Evolutionary conservation across 805 yeast species (phyloP).

Genomic region (Priceomyces castillae): DNA sequence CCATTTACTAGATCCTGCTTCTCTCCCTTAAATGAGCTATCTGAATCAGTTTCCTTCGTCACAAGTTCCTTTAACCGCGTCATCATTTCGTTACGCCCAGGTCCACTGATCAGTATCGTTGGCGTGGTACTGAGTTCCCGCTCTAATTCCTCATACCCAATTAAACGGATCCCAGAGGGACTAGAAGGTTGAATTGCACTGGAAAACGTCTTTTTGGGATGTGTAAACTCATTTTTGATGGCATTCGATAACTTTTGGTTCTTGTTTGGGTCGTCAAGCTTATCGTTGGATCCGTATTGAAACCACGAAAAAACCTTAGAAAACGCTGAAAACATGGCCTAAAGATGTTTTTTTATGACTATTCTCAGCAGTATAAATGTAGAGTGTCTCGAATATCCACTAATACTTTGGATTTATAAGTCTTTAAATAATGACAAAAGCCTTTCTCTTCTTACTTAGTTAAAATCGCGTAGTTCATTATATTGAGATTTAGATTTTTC

Average conservation of each 20-base stretch:
- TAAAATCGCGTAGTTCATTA: no score
- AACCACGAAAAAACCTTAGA: constrained; percentile 1
- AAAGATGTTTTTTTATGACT: background rate
- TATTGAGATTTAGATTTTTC: no score
- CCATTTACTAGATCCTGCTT: no score
- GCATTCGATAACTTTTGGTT: no score
- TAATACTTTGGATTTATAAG: no score
- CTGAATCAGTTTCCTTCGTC: background rate
- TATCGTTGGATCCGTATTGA: background rate
- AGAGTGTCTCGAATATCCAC: no score
- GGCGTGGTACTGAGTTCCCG: constrained; percentile 4
- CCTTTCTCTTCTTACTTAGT: no score
- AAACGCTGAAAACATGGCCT: background rate
- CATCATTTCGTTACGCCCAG: background rate
- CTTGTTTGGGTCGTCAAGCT: background rate
- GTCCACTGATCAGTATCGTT: constrained; percentile 2
- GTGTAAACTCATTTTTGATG: no score
- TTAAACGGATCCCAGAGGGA: constrained; percentile 1
- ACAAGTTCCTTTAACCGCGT: constrained; percentile 1
- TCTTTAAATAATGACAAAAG: no score
- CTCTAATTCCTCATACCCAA: constrained; percentile 4
- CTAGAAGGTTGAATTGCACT: background rate
- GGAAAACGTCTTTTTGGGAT: no score
- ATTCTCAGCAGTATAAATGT: no score
- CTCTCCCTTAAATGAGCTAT: no score